Base-by-base conservation (phyloP, 139 green algal genomes). In the Microglena sp. region DNA sequence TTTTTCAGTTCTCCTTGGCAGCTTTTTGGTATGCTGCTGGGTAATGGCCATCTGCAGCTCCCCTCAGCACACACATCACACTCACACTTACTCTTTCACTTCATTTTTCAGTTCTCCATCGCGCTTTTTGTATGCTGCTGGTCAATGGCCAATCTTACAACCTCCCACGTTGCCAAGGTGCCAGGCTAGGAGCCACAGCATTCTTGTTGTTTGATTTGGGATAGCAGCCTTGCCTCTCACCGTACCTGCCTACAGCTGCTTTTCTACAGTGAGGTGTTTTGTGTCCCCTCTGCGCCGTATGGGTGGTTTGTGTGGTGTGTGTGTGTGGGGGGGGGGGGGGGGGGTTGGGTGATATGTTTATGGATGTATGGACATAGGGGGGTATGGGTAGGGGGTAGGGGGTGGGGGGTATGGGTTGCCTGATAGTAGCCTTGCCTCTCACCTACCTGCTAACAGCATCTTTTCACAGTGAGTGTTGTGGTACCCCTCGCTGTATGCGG, bases 401-500 rank as follows among this genome's bases (percentile, higher is more conserved):
- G n/a, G n/a, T n/a, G n/a, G n/a, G n/a, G n/a, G n/a, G n/a, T n/a
- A n/a, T n/a, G n/a, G n/a, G n/a, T n/a, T n/a, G n/a, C n/a, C n/a
- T n/a, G 0, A 32, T 58, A 0, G 77, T 83, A 0, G 72, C 66
- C 5, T 56, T 89, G 24, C 66, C 63, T 6, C 56, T 82, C 6
- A 88, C 85, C 15, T 89, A 89, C 76, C 45, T 83, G 18, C 55
- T 78, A n/a, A 21, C 75, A 82, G 55, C 78, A 77, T 8, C 40
- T 69, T 2, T 91, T 88, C 68, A 43, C 60, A 67, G 84, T 88
- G 58, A 22, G 70, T 27, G 1, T 32, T 45, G 3, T 6, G n/a
- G 8, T 53, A n/a, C n/a, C n/a, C n/a, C n/a, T n/a, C n/a, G n/a
- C n/a, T n/a, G 21, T n/a, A n/a, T n/a, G n/a, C n/a, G n/a, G n/a